These are phyloP conservation scores for Trametes pubescens DNA, from an alignment of 1,284 basidiomycete genomes.

Conservation along the genomic window DNA sequence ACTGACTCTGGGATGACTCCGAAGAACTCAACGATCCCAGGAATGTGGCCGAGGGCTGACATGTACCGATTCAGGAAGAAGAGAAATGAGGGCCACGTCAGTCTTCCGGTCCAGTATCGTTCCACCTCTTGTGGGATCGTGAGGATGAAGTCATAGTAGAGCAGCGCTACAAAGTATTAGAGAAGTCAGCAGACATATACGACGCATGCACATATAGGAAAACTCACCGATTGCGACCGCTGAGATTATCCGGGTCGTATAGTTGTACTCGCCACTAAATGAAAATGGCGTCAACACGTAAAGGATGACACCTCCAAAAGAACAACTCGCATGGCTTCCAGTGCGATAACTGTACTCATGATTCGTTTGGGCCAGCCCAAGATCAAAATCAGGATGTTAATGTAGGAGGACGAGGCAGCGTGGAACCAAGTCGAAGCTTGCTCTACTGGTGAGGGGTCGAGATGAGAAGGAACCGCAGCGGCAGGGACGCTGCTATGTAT, in stretches of 20 bases:
- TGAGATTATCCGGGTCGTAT: constrained; percentile 1
- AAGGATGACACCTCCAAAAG: too few relatives aligned
- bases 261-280: constrained; percentile 6
- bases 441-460: not conserved
- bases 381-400: not conserved
- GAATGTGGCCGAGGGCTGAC: constrained; percentile 13
- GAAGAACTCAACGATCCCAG: constrained; percentile 17
- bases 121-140: constrained; percentile 40
- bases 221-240: constrained; percentile 11
- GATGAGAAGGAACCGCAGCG: too few relatives aligned
- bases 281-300: not conserved
- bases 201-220: not conserved
- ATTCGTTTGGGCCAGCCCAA: not conserved
- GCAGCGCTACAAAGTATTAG: not conserved
- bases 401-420: not conserved
- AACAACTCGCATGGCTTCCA: not conserved
- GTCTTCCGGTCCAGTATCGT: constrained; percentile 9
- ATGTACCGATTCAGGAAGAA: constrained; percentile 23
- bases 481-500: too few relatives aligned
- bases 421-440: not conserved
- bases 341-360: not conserved
- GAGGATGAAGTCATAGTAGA: constrained; percentile 33
- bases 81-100: constrained; percentile 15
- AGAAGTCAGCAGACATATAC: not conserved
- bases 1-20: constrained; percentile 4